phyloP scores from a whole-genome alignment of 2,329 filamentous ascomycete genomes.

The Pestalotiopsis sp. region DNA sequence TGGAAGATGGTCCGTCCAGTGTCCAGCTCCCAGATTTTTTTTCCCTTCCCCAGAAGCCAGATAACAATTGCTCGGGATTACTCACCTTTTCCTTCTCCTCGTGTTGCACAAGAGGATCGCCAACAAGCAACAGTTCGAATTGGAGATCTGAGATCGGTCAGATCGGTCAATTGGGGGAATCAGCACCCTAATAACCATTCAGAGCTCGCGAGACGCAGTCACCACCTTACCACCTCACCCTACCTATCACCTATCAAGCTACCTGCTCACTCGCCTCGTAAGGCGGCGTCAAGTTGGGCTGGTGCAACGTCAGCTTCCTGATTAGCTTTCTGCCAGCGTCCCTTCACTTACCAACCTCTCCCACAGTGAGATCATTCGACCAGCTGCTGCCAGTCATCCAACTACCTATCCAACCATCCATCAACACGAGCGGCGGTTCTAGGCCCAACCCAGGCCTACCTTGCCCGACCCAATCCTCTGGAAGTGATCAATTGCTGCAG shows the following conservation, averaged over 20 bases:
- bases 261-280: not conserved
- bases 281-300: not conserved
- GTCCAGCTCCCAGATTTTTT: not conserved
- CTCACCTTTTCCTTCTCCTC: not conserved
- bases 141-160: not conserved
- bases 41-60: not conserved
- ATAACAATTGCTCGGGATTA: not conserved
- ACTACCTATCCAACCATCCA: not conserved
- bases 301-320: not conserved
- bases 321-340: no score
- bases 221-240: no score
- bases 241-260: no score
- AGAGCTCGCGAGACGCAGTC: no score
- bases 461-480: not conserved
- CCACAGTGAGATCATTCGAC: not conserved
- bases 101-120: not conserved
- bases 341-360: no score
- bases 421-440: not conserved
- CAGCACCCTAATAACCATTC: not conserved
- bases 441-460: not conserved
- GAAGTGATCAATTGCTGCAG: not conserved
- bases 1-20: no score
- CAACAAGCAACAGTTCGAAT: not conserved
- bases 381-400: not conserved
- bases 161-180: not conserved